Base-by-base conservation (phyloP, 805 yeast species). In the Starmerella vaccinii region DNA sequence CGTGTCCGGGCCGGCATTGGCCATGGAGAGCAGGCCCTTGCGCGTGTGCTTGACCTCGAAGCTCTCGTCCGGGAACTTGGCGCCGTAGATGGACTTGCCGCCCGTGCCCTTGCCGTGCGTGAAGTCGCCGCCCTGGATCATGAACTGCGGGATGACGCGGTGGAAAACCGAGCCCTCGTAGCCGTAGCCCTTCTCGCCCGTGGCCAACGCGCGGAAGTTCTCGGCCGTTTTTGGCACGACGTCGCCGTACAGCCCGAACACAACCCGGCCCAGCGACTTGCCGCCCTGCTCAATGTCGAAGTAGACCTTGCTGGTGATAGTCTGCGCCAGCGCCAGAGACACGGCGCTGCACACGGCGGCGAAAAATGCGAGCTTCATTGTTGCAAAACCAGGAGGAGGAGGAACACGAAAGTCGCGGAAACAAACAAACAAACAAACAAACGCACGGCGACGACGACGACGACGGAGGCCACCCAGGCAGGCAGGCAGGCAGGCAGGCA, bases 91-190 rank as follows among this genome's bases (percentile, higher is more conserved):
- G 24, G 94, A 83, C 66, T 71, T 70, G 13, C 96, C 95, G 23
- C 94, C 95, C 49, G 77, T 72, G 15, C 90, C 89, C 42, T 65
- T 70, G 39, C 68, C 69, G 19, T 60, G 75, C 57, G 83, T 80
- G 63, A 82, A 80, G 66, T 86, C 90, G 55, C 96, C 96, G 51
- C 95, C 95, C 69, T 85, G 43, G 68, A 90, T 76, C 97, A 89
- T 89, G 76, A 89, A 89, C 70, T 84, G 81, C 59, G 96, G 96
- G 65, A 88, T 88, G 59, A 89, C 95, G 76, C 96, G 83, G 86
- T 89, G 97, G 92, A 90, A 89, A 59, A 81, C 74, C 45, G 94
- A 84, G 63, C 76, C 77, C 66, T 81, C 81, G 78, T 81, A 88
- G 54, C 95, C 95, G 63, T 73, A 84, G 56, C 97, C 97, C 78